phyloP scores from a whole-genome alignment of 768 basidiomycete genomes.

The Suillus occidentalis region DNA sequence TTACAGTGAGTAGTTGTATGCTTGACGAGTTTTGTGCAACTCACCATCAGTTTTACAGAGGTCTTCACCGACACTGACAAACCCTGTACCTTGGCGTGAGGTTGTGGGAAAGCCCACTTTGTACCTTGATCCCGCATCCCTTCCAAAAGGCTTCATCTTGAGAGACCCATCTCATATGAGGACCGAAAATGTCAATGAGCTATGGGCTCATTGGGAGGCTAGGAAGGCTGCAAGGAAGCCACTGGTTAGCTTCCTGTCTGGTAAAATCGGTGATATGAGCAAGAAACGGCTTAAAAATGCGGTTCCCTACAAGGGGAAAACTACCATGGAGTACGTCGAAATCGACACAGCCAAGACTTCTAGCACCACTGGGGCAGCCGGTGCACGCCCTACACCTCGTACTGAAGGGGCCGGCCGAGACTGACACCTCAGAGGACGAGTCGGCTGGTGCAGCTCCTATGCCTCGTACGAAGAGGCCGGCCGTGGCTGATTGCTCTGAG shows the following conservation, averaged over 20 bases:
- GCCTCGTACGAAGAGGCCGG: background rate
- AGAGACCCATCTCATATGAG: background rate
- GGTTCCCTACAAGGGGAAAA: background rate
- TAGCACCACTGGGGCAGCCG: background rate
- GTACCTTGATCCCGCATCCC: background rate
- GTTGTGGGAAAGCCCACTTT: background rate
- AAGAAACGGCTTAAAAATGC: background rate
- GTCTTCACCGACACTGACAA: background rate
- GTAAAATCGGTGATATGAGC: background rate
- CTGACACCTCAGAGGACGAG: background rate
- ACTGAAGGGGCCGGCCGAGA: background rate
- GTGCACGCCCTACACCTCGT: background rate
- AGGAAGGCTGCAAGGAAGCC: background rate
- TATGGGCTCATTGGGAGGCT: background rate
- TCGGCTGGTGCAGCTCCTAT: background rate
- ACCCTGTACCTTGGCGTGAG: background rate
- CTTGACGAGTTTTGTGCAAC: background rate
- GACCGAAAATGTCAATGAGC: background rate
- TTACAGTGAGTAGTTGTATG: background rate
- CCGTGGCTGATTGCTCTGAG: background rate
- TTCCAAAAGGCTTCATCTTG: background rate
- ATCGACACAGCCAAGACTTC: background rate
- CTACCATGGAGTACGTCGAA: background rate
- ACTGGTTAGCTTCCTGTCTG: background rate
- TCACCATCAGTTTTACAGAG: background rate